Base-by-base conservation (phyloP, 2,329 filamentous ascomycete species). In the Trichophyton simii region DNA sequence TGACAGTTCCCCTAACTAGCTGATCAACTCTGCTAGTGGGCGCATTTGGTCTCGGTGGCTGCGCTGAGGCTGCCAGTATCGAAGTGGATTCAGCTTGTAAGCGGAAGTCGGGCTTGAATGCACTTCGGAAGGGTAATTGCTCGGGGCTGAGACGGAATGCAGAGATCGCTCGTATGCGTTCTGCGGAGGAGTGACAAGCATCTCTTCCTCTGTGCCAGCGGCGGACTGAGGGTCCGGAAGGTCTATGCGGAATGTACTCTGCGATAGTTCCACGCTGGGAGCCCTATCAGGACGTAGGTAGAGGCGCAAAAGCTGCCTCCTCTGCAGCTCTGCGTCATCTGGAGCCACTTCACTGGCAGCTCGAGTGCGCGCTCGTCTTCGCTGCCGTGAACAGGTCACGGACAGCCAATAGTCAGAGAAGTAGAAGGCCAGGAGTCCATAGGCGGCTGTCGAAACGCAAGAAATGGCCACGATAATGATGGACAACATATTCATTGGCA, bases 281-380 rank as follows among this genome's bases (percentile, higher is more conserved):
- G 70, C 70, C 15, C 68, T 65, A 4, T 65, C 63, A 5, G 67
- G 65, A 5, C 70, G 67, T 22, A 76, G 62, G 18, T 76, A 65
- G 11, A 73, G 68, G 38, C 71, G 70, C 28, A 76, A 65, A 59
- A 76, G 72, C 41, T 70, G 71, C 38, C 75, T 72, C 60, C 75
- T 72, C 67, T 73, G 70, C 59, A 76, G 73, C 58, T 76, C 74
- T 22, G 72, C 71, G 2, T 68, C 72, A 46, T 73, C 61, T 3
- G 69, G 62, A 3, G 64, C 63, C 0, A 64, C 67, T 42, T 59
- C 61, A 34, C 41, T 57, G 5, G 55, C 13, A 31, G 55, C 55
- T 18, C 28, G 22, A 3, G 55, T 18, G 6, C 15, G 13, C 13
- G 25, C 41, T 9, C 18, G 36, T 20, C 62, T 25, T 34, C 61